phyloP scores from a whole-genome alignment of 2,329 filamentous ascomycete species.

The Epichloe uncinata region DNA sequence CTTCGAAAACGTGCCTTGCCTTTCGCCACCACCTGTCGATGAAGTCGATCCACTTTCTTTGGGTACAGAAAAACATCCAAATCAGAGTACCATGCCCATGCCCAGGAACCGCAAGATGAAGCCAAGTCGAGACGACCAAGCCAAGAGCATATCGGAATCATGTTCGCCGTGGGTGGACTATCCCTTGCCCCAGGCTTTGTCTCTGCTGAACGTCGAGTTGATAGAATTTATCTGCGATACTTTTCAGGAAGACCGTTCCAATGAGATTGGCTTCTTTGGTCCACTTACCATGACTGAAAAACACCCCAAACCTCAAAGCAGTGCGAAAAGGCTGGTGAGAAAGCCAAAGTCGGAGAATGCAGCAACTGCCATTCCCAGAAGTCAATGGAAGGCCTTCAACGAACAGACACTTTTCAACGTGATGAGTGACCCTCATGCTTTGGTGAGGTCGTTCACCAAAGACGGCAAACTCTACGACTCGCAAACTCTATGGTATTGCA shows the following conservation, averaged over 20 bases:
- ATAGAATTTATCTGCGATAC: constrained; percentile 49
- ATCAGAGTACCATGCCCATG: background rate
- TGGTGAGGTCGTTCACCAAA: constrained; percentile 43
- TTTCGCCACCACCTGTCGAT: constrained; percentile 12
- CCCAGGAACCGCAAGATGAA: constrained; percentile 1
- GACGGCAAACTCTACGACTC: constrained; percentile 43
- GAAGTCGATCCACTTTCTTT: constrained; percentile 10
- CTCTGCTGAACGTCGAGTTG: constrained; percentile 37
- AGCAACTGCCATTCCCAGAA: constrained; percentile 8
- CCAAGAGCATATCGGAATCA: constrained; percentile 16
- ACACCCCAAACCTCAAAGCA: constrained; percentile 8
- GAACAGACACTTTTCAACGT: constrained; percentile 53
- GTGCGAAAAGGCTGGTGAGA: constrained; percentile 5
- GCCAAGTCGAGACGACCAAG: constrained; percentile 8
- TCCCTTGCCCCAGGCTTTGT: constrained; percentile 43
- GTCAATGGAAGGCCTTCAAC: constrained; percentile 46
- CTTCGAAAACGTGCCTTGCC: constrained; percentile 22
- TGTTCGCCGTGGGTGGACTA: constrained; percentile 10
- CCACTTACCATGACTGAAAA: constrained; percentile 12
- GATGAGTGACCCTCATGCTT: constrained; percentile 41
- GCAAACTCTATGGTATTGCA: constrained; percentile 49
- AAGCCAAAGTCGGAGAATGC: background rate
- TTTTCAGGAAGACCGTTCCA: constrained; percentile 41
- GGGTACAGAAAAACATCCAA: constrained; percentile 3
- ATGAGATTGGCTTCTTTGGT: constrained; percentile 34